A percentile compares a stretch with the other conserved stretches of the same genome.
Conservation (phyloP, 2,329 filamentous ascomycete genomes). For the Diaporthe citri region DNA sequence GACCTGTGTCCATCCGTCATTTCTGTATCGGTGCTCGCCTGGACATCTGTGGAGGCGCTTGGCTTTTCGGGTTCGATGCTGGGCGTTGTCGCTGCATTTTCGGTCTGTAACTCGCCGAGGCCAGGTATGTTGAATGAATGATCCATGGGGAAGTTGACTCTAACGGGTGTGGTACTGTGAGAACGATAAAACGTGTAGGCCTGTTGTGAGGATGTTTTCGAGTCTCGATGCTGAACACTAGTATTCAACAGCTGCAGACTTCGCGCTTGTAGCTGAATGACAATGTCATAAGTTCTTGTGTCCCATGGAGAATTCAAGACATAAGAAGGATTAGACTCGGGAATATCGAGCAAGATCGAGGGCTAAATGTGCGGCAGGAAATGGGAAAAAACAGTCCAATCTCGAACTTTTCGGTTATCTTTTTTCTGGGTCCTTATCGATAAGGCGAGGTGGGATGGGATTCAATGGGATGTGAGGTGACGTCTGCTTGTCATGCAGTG, state of each 20-base stretch:
- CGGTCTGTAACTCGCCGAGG: constrained; percentile 46
- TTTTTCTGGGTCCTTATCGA: constrained; percentile 30
- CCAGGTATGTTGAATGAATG: constrained; percentile 47
- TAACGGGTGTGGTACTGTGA: neutral
- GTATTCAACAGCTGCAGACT: neutral
- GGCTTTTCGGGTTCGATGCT: constrained; percentile 43
- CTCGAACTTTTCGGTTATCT: constrained; percentile 29
- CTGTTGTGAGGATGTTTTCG: neutral
- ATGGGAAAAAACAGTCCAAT: constrained; percentile 31
- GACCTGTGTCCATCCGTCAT: constrained; percentile 7
- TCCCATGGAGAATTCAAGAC: neutral
- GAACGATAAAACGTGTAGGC: neutral
- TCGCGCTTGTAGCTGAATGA: neutral
- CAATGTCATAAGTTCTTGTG: neutral
- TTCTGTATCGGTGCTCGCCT: constrained; percentile 19
- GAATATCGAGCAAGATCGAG: neutral
- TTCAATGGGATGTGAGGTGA: constrained; percentile 2
- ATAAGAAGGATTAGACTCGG: neutral
- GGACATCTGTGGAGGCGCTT: constrained; percentile 35
- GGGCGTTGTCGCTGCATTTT: constrained; percentile 42
- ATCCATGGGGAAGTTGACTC: constrained; percentile 16
- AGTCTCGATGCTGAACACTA: neutral
- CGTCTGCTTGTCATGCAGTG: constrained; percentile 8
- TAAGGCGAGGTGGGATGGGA: constrained; percentile 9
- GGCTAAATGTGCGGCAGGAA: neutral